Conservation (phyloP, 2,329 filamentous ascomycete genomes). For the Falciphora oryzae region DNA sequence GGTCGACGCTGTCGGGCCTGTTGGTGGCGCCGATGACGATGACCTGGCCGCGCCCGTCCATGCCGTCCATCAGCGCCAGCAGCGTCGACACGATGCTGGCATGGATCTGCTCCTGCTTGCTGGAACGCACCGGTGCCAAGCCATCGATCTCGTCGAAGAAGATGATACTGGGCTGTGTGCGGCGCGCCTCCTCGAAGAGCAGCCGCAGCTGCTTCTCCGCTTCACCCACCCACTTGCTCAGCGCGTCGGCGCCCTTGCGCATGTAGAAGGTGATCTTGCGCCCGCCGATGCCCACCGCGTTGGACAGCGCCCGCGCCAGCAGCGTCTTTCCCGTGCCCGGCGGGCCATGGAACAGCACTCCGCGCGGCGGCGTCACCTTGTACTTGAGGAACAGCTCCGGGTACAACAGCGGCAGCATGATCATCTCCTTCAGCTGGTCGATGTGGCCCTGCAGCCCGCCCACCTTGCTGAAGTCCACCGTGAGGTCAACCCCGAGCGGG, state of each 20-base stretch:
- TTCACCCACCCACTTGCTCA: constrained; percentile 99
- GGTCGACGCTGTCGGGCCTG: constrained; percentile 91
- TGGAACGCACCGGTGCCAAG: constrained; percentile 88
- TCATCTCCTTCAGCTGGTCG: constrained; percentile 98
- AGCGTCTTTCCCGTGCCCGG: constrained; percentile 97
- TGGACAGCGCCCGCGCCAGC: constrained; percentile 87
- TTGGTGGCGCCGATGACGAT: constrained; percentile 99
- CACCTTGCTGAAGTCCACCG: constrained; percentile 89
- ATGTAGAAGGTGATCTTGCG: constrained; percentile 98
- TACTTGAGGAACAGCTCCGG: constrained; percentile 90
- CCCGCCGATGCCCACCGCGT: constrained; percentile 81
- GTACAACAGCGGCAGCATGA: constrained; percentile 87
- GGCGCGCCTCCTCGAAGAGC: constrained; percentile 91
- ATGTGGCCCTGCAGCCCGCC: constrained; percentile 91
- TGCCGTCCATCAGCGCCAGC: constrained; percentile 93
- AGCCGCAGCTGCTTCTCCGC: constrained; percentile 91
- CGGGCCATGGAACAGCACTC: constrained; percentile 93
- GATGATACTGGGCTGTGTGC: constrained; percentile 96
- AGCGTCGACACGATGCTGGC: constrained; percentile 94
- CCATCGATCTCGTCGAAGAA: constrained; percentile 99
- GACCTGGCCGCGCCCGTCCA: constrained; percentile 97
- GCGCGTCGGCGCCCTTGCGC: constrained; percentile 94
- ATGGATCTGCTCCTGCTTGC: constrained; percentile 98
- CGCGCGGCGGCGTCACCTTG: constrained; percentile 87
- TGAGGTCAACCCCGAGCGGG: constrained; percentile 86